Conservation (phyloP, 352 stramenopile genomes). For the Phytopythium vexans region DNA sequence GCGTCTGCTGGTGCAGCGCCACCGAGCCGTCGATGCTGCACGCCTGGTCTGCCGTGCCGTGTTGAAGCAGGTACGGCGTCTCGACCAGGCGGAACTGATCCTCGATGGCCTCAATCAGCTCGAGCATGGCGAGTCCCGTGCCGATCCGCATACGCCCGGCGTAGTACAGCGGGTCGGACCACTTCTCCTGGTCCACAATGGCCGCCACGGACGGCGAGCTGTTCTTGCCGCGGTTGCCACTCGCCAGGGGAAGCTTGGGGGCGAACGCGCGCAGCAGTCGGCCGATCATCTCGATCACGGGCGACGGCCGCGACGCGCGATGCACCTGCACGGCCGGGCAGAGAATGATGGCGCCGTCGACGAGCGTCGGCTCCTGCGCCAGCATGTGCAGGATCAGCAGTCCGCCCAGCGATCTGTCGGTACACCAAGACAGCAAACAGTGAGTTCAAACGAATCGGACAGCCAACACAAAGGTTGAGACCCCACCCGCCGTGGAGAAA, state of each 20-base stretch:
- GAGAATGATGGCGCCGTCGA: constrained; percentile 68
- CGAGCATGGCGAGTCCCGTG: constrained; percentile 64
- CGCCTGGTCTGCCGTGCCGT: constrained; percentile 61
- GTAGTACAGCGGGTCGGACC: constrained; percentile 69
- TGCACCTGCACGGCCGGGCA: constrained; percentile 74
- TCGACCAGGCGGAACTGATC: constrained; percentile 58
- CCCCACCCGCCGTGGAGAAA: constrained; percentile 69
- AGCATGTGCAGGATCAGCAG: constrained; percentile 62
- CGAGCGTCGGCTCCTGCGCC: constrained; percentile 40
- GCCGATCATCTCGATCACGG: constrained; percentile 39
- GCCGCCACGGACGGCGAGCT: constrained; percentile 57
- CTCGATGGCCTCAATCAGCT: constrained; percentile 54
- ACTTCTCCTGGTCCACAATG: constrained; percentile 50
- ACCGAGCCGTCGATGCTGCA: constrained; percentile 71
- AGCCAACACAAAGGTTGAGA: neutral
- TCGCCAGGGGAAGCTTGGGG: constrained; percentile 64
- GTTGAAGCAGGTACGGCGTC: constrained; percentile 74
- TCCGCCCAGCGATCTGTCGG: constrained; percentile 59
- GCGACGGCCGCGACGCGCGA: constrained; percentile 40
- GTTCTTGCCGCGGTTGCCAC: constrained; percentile 56
- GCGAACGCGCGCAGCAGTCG: constrained; percentile 49
- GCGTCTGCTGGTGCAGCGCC: constrained; percentile 46
- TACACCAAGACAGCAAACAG: constrained; percentile 8
- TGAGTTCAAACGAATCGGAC: neutral
- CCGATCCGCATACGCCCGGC: constrained; percentile 67